Percentiles rank a stretch among this genome's conserved stretches.
Evolutionary conservation across 1,139 yeast species (phyloP).

Genomic region (Magnusiomyces fungicola): DNA sequence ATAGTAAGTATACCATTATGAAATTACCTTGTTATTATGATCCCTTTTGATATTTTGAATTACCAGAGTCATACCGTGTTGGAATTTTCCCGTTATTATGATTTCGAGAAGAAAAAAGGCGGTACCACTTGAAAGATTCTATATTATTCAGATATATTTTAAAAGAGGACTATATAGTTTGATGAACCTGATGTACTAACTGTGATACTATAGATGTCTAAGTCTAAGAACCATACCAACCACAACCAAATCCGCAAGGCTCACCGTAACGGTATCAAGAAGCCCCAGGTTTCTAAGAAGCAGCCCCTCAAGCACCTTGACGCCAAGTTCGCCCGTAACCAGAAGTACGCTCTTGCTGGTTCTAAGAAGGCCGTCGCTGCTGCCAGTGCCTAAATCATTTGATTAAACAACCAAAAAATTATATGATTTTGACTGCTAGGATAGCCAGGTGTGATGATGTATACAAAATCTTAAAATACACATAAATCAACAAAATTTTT

Average conservation of each 20-base stretch:
- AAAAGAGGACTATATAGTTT: background rate
- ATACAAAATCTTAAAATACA: background rate
- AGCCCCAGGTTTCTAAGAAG: conserved; percentile 96
- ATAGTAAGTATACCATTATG: background rate
- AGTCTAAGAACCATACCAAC: conserved; percentile 96
- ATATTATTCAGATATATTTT: background rate
- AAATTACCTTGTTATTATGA: no score
- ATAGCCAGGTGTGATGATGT: background rate
- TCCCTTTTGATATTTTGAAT: background rate
- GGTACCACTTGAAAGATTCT: background rate
- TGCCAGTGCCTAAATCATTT: conserved; percentile 3
- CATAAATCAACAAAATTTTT: background rate
- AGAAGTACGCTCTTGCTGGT: conserved; percentile 43
- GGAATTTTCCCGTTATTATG: background rate
- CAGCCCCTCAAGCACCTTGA: conserved; percentile 98
- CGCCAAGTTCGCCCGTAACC: conserved; percentile 99
- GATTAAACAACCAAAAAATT: no score
- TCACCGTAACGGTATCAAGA: conserved; percentile 99
- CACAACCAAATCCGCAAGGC: conserved; percentile 99
- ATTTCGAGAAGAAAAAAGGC: background rate
- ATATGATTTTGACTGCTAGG: background rate
- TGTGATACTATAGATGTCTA: conserved; percentile 14
- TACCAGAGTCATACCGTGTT: background rate
- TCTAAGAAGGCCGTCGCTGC: conserved; percentile 8
- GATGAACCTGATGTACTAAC: no score